Base-by-base conservation (phyloP, 106 monocot genomes). In the Amphibolis antarctica region DNA sequence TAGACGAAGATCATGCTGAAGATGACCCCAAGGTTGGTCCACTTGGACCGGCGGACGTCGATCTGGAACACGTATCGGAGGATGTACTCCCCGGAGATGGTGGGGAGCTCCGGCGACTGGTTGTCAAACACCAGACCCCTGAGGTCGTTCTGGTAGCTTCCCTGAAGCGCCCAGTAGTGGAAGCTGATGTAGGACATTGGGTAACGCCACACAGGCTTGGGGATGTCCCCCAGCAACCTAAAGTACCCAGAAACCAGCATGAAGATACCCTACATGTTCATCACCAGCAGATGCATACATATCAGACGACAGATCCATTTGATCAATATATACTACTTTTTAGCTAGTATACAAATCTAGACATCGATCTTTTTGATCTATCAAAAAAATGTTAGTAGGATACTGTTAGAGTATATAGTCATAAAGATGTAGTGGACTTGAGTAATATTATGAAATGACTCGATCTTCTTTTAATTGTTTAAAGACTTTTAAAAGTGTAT, bases 201-300 rank as follows among this genome's bases (percentile, higher is more conserved):
- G 49, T 89, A 89, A 29, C 84, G 55, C 88, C 88, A 89, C 42
- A 89, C 56, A 12, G 77, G 71, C 51, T 89, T 89, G 6, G 88
- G 88, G 1, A 89, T 89, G 63, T 89, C 88, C 1, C 79, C 69
- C 43, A 82, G 88, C 1, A 84, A 85, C 64, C 88, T 81, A 42
- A 85, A 89, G 61, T 60, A 82, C 3, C 88, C 88, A 62, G 84
- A 89, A 28, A 89, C 88, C 29, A 89, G 65, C 82, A 89, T 79
- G 74, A 89, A 89, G 31, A 89, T 85, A 51, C 88, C 88, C 88
- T 88, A 76, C 65, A n/a, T n/a, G n/a, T n/a, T n/a, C n/a, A n/a
- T n/a, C n/a, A n/a, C n/a, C n/a, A n/a, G n/a, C n/a, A n/a, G n/a
- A 23, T 53, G 22, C n/a, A 22, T n/a, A n/a, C 36, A 36, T 36